Base-by-base conservation (phyloP, 2,329 filamentous ascomycete genomes). In the Colletotrichum brevisporum region DNA sequence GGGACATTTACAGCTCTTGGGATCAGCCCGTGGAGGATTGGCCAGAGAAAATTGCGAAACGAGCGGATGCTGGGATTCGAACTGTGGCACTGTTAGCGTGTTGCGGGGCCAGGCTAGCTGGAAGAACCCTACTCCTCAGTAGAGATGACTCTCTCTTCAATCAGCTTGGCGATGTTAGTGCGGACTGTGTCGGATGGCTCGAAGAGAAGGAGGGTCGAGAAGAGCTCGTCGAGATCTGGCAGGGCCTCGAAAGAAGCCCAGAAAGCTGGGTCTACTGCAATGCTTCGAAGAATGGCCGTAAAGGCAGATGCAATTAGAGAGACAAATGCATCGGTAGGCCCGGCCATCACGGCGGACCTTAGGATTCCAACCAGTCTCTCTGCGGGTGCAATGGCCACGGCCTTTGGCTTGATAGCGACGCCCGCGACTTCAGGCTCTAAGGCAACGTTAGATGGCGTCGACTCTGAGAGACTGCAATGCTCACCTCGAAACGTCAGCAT, bases 401-500 rank as follows among this genome's bases (percentile, higher is more conserved):
- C 27, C n/a, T 61, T 64, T 13, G 62, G 51, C 13, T 31, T 36
- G 26, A 63, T 10, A 5, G 48, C 39, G 3, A 52, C 10, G 15
- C 53, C 60, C 1, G 41, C 12, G 18, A 63, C 21, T 8, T 27
- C 21, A 16, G 74, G 75, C 55, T 79, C 78, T 75, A 50, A 5
- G 52, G 21, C 21, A 10, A 31, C 41, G 67, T 78, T 64, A 77
- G 76, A 48, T n/a, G 6, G 6, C 16, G 9, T 27, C 16, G 5
- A 12, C 26, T 13, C n/a, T 16, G 41, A 16, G 18, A 36, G n/a
- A 12, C 13, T 26, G 6, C 16, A 10, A 2, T 21, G 71, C 77
- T 71, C 83, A 86, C 88, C 86, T 78, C 83, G 83, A 21, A 92
- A 79, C 43, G 90, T 84, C 50, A 83, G 76, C 16, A 87, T 78